Evolutionary conservation across 2,329 filamentous ascomycete genomes (phyloP).

Genomic region (Emydomyces testavorans): DNA sequence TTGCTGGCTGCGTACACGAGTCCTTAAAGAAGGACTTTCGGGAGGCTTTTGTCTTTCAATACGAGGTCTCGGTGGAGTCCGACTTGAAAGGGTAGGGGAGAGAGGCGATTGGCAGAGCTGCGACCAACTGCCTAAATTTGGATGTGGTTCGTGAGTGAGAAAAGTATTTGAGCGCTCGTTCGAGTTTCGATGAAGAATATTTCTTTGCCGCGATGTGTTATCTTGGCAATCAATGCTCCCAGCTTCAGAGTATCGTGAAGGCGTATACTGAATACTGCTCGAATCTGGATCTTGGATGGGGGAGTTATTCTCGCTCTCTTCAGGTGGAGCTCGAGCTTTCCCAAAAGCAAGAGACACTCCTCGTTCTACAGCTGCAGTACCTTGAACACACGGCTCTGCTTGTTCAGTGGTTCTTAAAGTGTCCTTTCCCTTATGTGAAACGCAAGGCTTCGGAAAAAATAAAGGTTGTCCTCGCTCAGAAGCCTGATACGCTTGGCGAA

Average conservation of each 20-base stretch:
- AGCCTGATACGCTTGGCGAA: not conserved
- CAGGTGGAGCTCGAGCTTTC: not conserved
- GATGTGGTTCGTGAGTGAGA: not conserved
- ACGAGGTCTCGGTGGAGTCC: not conserved
- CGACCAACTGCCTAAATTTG: not conserved
- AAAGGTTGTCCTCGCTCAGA: not conserved
- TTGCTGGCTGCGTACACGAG: not conserved
- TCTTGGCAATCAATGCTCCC: not conserved
- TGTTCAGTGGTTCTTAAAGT: not conserved
- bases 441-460: not conserved
- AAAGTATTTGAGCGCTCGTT: not conserved
- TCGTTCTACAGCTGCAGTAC: not conserved
- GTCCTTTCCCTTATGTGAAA: no score
- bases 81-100: not conserved
- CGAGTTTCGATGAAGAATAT: not conserved
- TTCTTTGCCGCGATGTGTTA: not conserved
- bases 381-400: not conserved
- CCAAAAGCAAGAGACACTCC: not conserved
- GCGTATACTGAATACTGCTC: not conserved
- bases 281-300: not conserved
- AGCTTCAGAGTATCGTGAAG: conserved; percentile 5
- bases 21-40: not conserved
- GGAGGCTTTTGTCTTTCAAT: not conserved
- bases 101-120: not conserved
- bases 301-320: not conserved